Conservation (phyloP, 2,329 filamentous ascomycete genomes). For the Ilyonectria sp. region DNA sequence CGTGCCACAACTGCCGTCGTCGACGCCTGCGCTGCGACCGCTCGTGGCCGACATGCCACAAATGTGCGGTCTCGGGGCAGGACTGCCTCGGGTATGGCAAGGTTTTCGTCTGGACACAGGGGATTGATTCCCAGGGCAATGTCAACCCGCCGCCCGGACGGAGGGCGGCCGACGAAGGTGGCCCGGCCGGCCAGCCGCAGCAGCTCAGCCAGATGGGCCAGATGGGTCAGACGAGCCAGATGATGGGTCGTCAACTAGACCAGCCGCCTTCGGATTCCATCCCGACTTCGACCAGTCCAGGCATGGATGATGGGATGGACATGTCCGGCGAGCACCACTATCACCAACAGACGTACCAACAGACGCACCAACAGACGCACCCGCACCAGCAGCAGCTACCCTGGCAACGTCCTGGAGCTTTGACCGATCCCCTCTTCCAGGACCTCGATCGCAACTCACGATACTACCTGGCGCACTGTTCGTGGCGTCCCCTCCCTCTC, state of each 20-base stretch:
- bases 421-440: conserved; percentile 70
- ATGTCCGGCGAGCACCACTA: conserved; percentile 11
- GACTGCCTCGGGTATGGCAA: conserved; percentile 75
- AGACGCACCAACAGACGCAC: conserved; percentile 17
- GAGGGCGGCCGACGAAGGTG: conserved; percentile 41
- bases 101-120: conserved; percentile 72
- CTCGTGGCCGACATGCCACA: conserved; percentile 71
- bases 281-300: conserved; percentile 24
- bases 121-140: conserved; percentile 65
- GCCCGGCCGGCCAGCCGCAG: conserved; percentile 10
- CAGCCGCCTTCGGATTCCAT: conserved; percentile 24
- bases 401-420: conserved; percentile 47
- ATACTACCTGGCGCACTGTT: conserved; percentile 67
- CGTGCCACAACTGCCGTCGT: conserved; percentile 75
- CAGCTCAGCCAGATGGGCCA: conserved; percentile 1
- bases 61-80: conserved; percentile 69
- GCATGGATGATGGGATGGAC: not conserved
- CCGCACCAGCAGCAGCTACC: conserved; percentile 27
- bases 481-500: conserved; percentile 22
- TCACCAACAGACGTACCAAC: conserved; percentile 15
- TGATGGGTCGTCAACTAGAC: not conserved
- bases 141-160: conserved; percentile 53
- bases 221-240: not conserved
- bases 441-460: conserved; percentile 63
- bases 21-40: conserved; percentile 74